Evolutionary conservation across 306 rosid species (phyloP).

Genomic region (Ziziphus jujuba): DNA sequence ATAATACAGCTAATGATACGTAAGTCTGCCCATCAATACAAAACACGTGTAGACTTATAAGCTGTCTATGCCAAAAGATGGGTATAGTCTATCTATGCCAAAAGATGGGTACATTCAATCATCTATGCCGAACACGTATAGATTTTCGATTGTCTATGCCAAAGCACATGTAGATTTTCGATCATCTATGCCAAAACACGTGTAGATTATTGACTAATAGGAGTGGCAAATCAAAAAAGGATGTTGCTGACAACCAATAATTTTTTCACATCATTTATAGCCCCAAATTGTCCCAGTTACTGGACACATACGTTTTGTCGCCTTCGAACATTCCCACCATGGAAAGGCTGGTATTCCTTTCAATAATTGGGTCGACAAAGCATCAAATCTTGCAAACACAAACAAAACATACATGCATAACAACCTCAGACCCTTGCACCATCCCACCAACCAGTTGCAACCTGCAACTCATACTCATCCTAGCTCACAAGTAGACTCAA

Average conservation of each 20-base stretch:
- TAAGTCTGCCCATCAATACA: background rate
- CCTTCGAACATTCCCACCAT: conserved; percentile 13
- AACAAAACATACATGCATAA: conserved; percentile 19
- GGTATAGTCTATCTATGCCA: no score
- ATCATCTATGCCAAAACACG: background rate
- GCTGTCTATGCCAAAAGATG: conserved; percentile 9
- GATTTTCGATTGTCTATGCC: background rate
- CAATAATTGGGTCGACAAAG: conserved; percentile 18
- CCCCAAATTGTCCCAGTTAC: conserved; percentile 15
- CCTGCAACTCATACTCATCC: conserved; percentile 22
- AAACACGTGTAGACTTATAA: background rate
- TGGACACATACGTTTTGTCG: background rate
- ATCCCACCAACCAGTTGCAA: conserved; percentile 14
- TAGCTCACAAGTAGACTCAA: conserved; percentile 19
- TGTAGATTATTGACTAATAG: conserved; percentile 17
- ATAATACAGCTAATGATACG: background rate
- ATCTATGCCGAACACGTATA: conserved; percentile 1
- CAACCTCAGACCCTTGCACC: conserved; percentile 21
- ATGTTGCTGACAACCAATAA: background rate
- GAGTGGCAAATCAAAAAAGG: conserved; percentile 7
- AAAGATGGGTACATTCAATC: background rate
- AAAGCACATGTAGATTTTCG: background rate
- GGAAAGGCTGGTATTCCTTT: conserved; percentile 16
- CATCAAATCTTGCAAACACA: background rate
- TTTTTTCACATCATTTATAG: background rate